Evolutionary conservation across 2,329 filamentous ascomycete species (phyloP).

Genomic region (Fusarium sp.): DNA sequence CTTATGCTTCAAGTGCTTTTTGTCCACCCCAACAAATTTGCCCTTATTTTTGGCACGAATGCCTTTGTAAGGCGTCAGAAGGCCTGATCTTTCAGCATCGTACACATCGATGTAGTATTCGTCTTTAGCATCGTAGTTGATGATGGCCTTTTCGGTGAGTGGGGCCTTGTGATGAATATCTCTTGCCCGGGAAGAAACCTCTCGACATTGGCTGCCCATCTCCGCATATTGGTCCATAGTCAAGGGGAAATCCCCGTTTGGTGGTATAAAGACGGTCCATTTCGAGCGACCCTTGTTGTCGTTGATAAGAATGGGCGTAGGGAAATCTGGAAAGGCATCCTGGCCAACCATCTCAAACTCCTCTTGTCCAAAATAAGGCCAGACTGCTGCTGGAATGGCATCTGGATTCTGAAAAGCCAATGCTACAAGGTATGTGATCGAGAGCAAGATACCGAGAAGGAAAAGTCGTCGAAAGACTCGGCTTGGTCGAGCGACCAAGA

Average conservation of each 20-base stretch:
- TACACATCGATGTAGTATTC: constrained; percentile 78
- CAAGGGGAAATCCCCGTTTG: constrained; percentile 74
- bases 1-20: constrained; percentile 57
- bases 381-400: constrained; percentile 44
- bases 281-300: constrained; percentile 73
- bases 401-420: constrained; percentile 46
- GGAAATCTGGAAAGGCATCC: constrained; percentile 74
- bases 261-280: constrained; percentile 87
- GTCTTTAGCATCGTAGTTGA: constrained; percentile 71
- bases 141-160: constrained; percentile 58
- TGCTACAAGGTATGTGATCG: constrained; percentile 62
- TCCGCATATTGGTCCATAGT: constrained; percentile 73
- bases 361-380: constrained; percentile 60
- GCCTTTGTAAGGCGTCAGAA: constrained; percentile 60
- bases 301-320: constrained; percentile 77
- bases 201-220: constrained; percentile 75
- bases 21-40: constrained; percentile 61
- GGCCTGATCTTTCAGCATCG: constrained; percentile 74
- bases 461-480: constrained; percentile 67
- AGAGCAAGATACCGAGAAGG: constrained; percentile 63
- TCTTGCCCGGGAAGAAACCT: constrained; percentile 70
- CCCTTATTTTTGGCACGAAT: constrained; percentile 56
- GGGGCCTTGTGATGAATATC: constrained; percentile 56
- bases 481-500: constrained; percentile 62
- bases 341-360: constrained; percentile 76